Percentiles rank a stretch among this genome's conserved stretches.
Evolutionary conservation across 1,139 yeast genomes (phyloP).

Genomic region (Pichia sp.): DNA sequence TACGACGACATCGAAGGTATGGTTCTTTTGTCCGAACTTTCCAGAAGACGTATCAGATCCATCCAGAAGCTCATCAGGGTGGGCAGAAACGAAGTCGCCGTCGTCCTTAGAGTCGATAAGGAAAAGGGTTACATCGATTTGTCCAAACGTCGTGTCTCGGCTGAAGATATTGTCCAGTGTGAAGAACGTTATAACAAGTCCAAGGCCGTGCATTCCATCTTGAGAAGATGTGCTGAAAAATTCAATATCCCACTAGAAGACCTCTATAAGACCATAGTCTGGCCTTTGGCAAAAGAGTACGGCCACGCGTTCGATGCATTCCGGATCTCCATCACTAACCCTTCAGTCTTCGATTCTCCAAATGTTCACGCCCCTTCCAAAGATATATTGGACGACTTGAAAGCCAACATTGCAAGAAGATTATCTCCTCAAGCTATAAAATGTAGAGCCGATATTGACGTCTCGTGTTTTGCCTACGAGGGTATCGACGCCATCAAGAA

Average conservation of each 20-base stretch:
- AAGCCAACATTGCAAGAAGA: constrained; percentile 83
- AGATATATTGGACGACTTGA: constrained; percentile 75
- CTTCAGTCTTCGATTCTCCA: constrained; percentile 71
- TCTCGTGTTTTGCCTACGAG: constrained; percentile 93
- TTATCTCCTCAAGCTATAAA: constrained; percentile 97
- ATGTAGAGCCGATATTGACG: constrained; percentile 96
- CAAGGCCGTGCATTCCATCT: constrained; percentile 93
- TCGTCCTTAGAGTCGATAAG: constrained; percentile 97
- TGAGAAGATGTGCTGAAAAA: constrained; percentile 98
- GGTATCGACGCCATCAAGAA: constrained; percentile 96
- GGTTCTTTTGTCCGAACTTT: constrained; percentile 92
- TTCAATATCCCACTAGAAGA: constrained; percentile 82
- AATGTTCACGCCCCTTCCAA: constrained; percentile 48
- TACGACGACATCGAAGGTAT: constrained; percentile 98
- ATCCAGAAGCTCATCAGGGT: constrained; percentile 96
- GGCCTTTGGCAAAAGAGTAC: constrained; percentile 94
- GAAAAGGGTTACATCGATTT: constrained; percentile 97
- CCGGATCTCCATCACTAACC: constrained; percentile 91
- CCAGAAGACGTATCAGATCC: constrained; percentile 98
- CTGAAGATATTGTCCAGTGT: constrained; percentile 95
- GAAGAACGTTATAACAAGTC: constrained; percentile 97
- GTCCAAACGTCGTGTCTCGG: constrained; percentile 96
- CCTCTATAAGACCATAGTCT: constrained; percentile 83
- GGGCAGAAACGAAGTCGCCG: constrained; percentile 98
- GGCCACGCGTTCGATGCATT: constrained; percentile 98